Base-by-base conservation (phyloP, 331 rosid species). In the Erythrophleum ivorense region DNA sequence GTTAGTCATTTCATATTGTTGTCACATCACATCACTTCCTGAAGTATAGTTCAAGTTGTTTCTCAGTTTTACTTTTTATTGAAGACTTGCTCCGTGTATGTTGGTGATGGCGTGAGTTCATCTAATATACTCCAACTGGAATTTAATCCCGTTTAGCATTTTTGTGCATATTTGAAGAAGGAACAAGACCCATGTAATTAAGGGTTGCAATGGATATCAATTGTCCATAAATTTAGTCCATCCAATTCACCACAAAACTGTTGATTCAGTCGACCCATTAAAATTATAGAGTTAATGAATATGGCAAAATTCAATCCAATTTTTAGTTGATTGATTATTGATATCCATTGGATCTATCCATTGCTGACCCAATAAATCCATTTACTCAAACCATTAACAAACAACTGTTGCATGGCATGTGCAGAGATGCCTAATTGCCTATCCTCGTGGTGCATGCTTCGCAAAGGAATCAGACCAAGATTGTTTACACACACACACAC, bases 1-100 rank as follows among this genome's bases (percentile, higher is more conserved):
- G 73, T 79, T 84, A 63, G 15, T 59, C 5, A 7, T 21, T 73
- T 75, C 41, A 70, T 38, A 46, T 45, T n/a, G 5, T 24, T 59
- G 69, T 53, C n/a, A 53, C 73, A 19, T 11, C 36, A 11, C 55
- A 11, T 73, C 49, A 71, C 66, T 38, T 52, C 38, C 58, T 54
- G 54, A 33, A 24, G 24, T 21, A 71, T 38, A 21, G 43, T 68
- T 65, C 45, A 71, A 21, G 43, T 45, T 82, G 45, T 49, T 65
- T n/a, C 60, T 74, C 12, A 6, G 41, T 66, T 7, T 21, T 40
- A 31, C 33, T 58, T 36, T 54, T 71, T 29, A 82, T 40, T 68
- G 14, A 71, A 58, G 73, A 67, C 68, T 6, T 75, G 78, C 21
- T 29, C 7, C 71, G 63, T 59, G 43, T 48, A 16, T 67, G 34